phyloP scores from a whole-genome alignment of 2,329 filamentous ascomycete genomes.

The Colletotrichum cereale region DNA sequence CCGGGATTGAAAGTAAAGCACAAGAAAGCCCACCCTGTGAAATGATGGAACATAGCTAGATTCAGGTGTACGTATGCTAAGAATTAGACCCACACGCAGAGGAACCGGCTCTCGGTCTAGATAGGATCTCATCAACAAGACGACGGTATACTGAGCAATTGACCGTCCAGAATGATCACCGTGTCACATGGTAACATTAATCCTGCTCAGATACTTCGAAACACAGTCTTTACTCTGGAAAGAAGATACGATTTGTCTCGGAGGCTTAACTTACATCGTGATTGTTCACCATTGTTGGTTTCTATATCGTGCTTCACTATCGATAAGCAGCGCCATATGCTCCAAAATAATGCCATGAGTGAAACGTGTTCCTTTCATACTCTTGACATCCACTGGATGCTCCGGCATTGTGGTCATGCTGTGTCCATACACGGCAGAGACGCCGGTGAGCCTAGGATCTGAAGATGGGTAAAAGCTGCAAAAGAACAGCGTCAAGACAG shows the following conservation, averaged over 20 bases:
- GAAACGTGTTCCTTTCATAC: no score
- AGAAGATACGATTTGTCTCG: background rate
- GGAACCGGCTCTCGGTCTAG: background rate
- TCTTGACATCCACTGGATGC: background rate
- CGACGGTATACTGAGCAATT: background rate
- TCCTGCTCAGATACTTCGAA: no score
- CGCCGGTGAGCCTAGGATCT: background rate
- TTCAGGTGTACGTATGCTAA: no score
- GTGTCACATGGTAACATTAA: fast-evolving
- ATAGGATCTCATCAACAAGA: background rate
- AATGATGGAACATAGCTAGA: background rate
- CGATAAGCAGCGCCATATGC: background rate
- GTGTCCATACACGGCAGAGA: background rate
- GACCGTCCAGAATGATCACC: fast-evolving
- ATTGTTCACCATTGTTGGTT: background rate
- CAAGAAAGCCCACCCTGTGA: background rate
- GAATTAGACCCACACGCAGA: background rate
- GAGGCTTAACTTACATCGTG: background rate
- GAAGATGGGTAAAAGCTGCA: no score
- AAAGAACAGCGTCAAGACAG: background rate
- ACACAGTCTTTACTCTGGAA: background rate
- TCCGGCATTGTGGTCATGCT: background rate
- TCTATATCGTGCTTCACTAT: fast-evolving
- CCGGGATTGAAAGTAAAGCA: background rate
- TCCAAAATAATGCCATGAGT: background rate